These are phyloP conservation scores for Claviceps sp. DNA, from an alignment of 2,329 filamentous ascomycete genomes.

Conservation along the genomic window DNA sequence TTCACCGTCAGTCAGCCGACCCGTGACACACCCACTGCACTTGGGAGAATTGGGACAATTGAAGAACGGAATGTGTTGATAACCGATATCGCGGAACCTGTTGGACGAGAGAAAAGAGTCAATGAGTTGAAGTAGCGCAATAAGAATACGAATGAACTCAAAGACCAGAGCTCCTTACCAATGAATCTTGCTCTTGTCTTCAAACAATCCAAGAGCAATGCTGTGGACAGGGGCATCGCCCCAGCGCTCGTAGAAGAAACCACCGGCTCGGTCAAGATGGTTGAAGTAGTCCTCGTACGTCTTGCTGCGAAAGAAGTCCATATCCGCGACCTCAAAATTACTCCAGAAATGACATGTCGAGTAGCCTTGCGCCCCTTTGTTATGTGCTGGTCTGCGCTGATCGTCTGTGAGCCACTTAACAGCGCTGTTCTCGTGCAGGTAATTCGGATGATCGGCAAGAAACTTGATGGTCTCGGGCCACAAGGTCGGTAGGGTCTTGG, in stretches of 20 bases:
- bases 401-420: conserved; percentile 78
- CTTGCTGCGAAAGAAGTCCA: conserved; percentile 84
- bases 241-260: conserved; percentile 98
- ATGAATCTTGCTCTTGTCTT: conserved; percentile 80
- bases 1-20: conserved; percentile 80
- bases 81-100: conserved; percentile 98
- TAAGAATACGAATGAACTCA: background rate
- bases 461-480: conserved; percentile 97
- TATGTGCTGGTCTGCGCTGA: conserved; percentile 63
- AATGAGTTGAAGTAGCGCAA: background rate
- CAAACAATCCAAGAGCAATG: conserved; percentile 82
- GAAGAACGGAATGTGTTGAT: conserved; percentile 96
- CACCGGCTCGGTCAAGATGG: conserved; percentile 88
- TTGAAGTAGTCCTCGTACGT: conserved; percentile 93
- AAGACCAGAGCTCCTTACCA: conserved; percentile 48
- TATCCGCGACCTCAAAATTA: conserved; percentile 92
- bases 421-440: conserved; percentile 73
- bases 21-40: conserved; percentile 76
- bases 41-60: conserved; percentile 97
- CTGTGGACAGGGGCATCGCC: conserved; percentile 95
- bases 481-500: conserved; percentile 69
- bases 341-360: conserved; percentile 99
- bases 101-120: background rate
- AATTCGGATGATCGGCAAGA: conserved; percentile 68
- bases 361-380: conserved; percentile 74